Evolutionary conservation across 2,329 filamentous ascomycete genomes (phyloP), one percentile per base, ranked within the genome.

Genomic region (Paracorniculantispora psalliotae): DNA sequence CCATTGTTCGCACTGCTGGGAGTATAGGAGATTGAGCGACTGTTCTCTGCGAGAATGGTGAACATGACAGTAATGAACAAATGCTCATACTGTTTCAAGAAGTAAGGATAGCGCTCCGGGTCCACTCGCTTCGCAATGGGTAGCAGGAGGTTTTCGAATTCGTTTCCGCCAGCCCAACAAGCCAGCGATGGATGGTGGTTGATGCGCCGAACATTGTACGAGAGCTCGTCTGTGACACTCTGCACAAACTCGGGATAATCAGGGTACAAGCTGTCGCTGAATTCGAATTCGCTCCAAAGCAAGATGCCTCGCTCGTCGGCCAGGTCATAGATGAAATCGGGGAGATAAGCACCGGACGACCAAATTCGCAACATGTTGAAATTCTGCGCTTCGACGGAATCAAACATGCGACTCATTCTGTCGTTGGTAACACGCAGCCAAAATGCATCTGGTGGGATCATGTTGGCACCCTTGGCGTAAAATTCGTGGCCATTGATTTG

Each of bases 281-380:
- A 87, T 63, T 87, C 75, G 62, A 87, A 86, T 61, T 87, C 84
- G 53, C 78, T 83, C 84, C 84, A 87, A 0, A 87, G 72, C 8
- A 87, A 70, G 8, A 87, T 76, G 2, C 84, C 84, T 64, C 77
- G 76, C 65, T 85, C 81, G 66, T 87, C 84, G 1, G 83, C 84
- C 12, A 85, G 72, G 60, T 86, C 82, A 64, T 83, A 87, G 61
- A 87, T 81, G 62, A 83, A 86, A 61, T 86, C 83, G 1, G 82
- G 83, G 1, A 78, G 74, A 62, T 87, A 87, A 1, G 80, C 79
- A 2, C 84, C 82, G 19, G 79, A 82, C 13, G 82, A 77, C 84
- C 84, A 87, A 2, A 86, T 79, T 12, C 84, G 77, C 2, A 87
- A 74, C 82, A 86, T 85, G 63, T 86, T 86, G 66, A 87, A 84